Evolutionary conservation across 2,329 filamentous ascomycete genomes (phyloP).

Genomic region (Claviceps cyperi): DNA sequence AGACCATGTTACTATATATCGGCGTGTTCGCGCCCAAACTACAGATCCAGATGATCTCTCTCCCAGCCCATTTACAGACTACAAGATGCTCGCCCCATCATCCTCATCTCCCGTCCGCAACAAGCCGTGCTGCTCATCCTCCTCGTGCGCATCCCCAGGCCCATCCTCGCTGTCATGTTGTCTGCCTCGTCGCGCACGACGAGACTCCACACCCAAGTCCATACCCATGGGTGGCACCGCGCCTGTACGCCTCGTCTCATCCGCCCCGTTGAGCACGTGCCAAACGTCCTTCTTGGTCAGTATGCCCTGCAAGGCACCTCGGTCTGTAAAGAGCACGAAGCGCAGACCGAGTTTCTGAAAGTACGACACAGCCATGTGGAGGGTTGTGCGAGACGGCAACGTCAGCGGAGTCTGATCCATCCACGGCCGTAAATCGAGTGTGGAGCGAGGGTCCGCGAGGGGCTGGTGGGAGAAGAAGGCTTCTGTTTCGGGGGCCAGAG

Average conservation of each 20-base stretch:
- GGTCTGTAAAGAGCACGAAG: constrained; percentile 77
- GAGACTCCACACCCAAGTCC: not conserved
- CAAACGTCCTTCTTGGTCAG: constrained; percentile 97
- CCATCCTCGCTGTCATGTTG: not conserved
- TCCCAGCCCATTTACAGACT: too few species aligned
- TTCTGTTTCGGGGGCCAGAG: constrained; percentile 55
- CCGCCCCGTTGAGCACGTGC: constrained; percentile 73
- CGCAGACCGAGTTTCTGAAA: constrained; percentile 88
- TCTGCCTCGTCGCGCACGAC: not conserved
- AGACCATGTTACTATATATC: too few species aligned
- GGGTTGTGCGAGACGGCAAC: constrained; percentile 56
- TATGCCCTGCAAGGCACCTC: constrained; percentile 67
- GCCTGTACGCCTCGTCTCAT: constrained; percentile 38
- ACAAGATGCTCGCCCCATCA: too few species aligned
- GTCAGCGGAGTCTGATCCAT: constrained; percentile 98
- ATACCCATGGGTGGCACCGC: constrained; percentile 8
- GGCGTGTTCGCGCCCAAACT: too few species aligned
- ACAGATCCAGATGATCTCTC: too few species aligned
- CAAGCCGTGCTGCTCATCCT: not conserved
- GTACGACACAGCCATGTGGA: constrained; percentile 80
- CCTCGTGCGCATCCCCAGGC: not conserved
- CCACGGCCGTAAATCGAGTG: constrained; percentile 85
- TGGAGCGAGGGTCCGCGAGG: constrained; percentile 60
- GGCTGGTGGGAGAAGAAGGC: constrained; percentile 76
- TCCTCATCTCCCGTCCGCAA: too few species aligned